Evolutionary conservation across 225 moss, liverwort and hornwort species (phyloP).

Genomic region (Marchantia paleacea): DNA sequence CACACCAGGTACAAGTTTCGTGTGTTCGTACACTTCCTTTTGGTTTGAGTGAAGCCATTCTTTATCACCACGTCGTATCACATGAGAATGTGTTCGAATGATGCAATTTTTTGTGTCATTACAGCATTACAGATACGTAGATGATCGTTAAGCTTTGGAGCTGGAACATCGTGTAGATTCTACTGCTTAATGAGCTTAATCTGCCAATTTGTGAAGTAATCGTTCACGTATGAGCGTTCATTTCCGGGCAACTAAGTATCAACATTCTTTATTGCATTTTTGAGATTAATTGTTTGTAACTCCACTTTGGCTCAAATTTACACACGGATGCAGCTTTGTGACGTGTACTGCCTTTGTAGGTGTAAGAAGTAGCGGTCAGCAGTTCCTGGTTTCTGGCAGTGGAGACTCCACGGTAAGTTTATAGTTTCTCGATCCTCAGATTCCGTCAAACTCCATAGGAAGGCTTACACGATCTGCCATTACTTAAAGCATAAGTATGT

Average conservation of each 20-base stretch:
- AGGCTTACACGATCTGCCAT: too few relatives aligned
- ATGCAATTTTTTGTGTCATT: background rate
- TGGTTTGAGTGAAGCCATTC: too few relatives aligned
- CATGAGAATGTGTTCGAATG: background rate
- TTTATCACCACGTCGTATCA: background rate
- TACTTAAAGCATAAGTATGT: too few relatives aligned
- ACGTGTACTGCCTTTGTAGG: constrained; percentile 94
- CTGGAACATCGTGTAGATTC: background rate
- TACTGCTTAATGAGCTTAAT: background rate
- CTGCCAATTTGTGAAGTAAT: background rate
- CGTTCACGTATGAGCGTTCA: too few relatives aligned
- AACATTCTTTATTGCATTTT: too few relatives aligned
- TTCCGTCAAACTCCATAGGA: background rate
- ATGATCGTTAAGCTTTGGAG: too few relatives aligned
- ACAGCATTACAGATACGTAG: too few relatives aligned
- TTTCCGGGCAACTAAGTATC: too few relatives aligned
- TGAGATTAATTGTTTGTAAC: background rate
- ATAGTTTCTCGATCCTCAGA: background rate
- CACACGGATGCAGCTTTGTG: constrained; percentile 81
- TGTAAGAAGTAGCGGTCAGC: constrained; percentile 33
- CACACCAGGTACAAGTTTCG: constrained; percentile 63
- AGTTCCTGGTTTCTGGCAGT: constrained; percentile 82
- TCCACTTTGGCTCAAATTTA: constrained; percentile 35
- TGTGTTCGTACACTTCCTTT: background rate
- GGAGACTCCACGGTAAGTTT: constrained; percentile 73